A percentile compares a stretch with the other conserved stretches of the same genome.
These are phyloP conservation scores for Trametes hirsuta DNA, from an alignment of 1,284 basidiomycete genomes.

Conservation along the genomic window DNA sequence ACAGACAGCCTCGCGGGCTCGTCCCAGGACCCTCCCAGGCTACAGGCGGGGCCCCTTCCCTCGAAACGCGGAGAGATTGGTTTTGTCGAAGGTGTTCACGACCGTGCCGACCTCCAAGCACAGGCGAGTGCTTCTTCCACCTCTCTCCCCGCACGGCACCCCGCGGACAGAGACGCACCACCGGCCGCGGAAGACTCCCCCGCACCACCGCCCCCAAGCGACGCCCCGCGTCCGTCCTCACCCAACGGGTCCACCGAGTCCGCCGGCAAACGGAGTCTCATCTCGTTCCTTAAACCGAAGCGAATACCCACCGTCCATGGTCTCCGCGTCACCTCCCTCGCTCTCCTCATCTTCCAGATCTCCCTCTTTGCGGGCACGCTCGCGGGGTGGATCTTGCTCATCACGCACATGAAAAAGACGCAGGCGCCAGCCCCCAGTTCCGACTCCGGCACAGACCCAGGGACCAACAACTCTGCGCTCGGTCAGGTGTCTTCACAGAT, in stretches of 20 bases:
- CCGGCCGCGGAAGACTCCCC: slow-evolving; percentile 19
- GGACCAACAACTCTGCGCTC: slow-evolving; percentile 9
- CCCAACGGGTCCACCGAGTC: slow-evolving; percentile 27
- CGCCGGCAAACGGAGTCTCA: slow-evolving; percentile 38
- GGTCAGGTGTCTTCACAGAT: slow-evolving; percentile 40
- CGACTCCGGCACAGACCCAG: slow-evolving; percentile 10
- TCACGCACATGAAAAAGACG: slow-evolving; percentile 29
- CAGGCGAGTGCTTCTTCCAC: slow-evolving; percentile 18
- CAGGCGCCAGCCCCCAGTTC: not conserved
- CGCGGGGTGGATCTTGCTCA: slow-evolving; percentile 56
- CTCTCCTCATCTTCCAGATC: slow-evolving; percentile 47
- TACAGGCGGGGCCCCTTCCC: slow-evolving; percentile 64
- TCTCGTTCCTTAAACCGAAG: slow-evolving; percentile 45
- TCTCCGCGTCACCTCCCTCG: slow-evolving; percentile 49
- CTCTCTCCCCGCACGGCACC: slow-evolving; percentile 50
- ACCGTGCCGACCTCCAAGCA: slow-evolving; percentile 24
- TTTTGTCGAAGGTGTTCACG: slow-evolving; percentile 48
- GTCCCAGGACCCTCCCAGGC: slow-evolving; percentile 31
- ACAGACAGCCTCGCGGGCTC: not conserved
- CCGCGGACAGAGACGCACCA: slow-evolving; percentile 52
- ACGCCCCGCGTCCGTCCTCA: slow-evolving; percentile 21
- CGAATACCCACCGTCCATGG: slow-evolving; percentile 46
- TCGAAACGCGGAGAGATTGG: slow-evolving; percentile 69
- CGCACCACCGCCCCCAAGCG: slow-evolving; percentile 19
- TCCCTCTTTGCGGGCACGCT: slow-evolving; percentile 52